Percentiles rank a stretch among this genome's conserved stretches.
Conservation (phyloP, 257 asterid species). For the Solanum tarijense region DNA sequence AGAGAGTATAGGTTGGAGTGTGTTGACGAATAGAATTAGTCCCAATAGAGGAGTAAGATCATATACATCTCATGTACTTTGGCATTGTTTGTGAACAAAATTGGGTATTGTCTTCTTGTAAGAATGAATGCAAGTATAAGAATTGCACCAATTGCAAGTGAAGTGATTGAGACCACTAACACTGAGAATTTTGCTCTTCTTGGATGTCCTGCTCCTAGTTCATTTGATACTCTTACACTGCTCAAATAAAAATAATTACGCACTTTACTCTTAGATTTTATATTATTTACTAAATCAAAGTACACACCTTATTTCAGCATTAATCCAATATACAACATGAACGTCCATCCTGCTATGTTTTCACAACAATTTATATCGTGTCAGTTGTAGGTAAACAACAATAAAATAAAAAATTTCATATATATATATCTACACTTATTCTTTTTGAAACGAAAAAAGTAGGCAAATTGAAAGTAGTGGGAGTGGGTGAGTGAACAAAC, state of each 20-base stretch:
- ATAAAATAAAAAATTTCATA: no score
- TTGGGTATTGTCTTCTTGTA: not conserved
- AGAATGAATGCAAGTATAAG: not conserved
- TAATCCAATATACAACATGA: conserved; percentile 7
- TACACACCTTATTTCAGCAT: conserved; percentile 6
- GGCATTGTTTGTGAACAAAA: not conserved
- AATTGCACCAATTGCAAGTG: not conserved
- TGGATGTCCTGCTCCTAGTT: not conserved
- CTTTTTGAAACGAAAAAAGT: no score
- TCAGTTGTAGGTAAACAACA: not conserved
- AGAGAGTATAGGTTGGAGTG: not conserved
- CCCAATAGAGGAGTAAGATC: conserved; percentile 6
- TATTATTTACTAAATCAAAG: not conserved
- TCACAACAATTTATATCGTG: not conserved
- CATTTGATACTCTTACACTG: not conserved
- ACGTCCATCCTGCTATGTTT: conserved; percentile 3
- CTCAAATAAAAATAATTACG: no score
- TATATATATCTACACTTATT: no score
- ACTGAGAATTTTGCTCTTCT: not conserved
- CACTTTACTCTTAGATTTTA: not conserved
- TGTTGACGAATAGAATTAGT: not conserved
- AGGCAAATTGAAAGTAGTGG: no score
- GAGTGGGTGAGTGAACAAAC: no score
- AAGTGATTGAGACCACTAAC: not conserved
- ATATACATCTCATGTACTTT: not conserved